Evolutionary conservation across 2,329 filamentous ascomycete genomes (phyloP), one percentile per base, ranked within the genome.

Genomic region (Colletotrichum sp.): DNA sequence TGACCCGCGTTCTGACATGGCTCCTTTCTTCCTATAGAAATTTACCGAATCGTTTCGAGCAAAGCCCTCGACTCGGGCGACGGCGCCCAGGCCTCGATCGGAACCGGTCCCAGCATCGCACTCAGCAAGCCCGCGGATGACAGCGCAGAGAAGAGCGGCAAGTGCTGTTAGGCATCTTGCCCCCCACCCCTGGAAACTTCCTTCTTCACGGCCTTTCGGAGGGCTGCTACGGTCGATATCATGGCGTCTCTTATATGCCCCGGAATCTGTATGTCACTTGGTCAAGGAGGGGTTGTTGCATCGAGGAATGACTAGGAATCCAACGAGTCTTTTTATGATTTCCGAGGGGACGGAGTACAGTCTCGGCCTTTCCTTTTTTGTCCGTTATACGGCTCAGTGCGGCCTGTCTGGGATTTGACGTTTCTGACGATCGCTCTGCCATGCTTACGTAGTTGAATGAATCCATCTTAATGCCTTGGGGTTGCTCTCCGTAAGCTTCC

Each of bases 31-130:
- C 60, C 64, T 66, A 65, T 84, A 98, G 97, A 99, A 91, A 99
- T 99, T 89, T 99, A 99, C 91, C 95, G 96, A 83, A 99, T 99
- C 82, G 97, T 99, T 79, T 99, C 96, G 73, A 97, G 95, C 92
- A 99, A 99, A 91, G 95, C 96, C 57, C 93, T 99, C 82, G 96
- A 98, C 85, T 95, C 94, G 83, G 95, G 95, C 83, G 96, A 98
- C 81, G 92, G 92, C 77, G 90, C 93, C 78, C 94, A 95, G 84
- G 94, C 94, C 83, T 94, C 94, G 79, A 94, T 97, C 82, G 93
- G 93, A 80, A 92, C 94, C 80, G 94, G 95, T 82, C 93, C 92
- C 81, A 95, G 95, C 85, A 95, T 99, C 83, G 94, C 95, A 79
- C 94, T 98, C 82, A 96, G 92, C 90, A 95, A 96, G 87, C 92